These are phyloP conservation scores for Phytophthora idaei DNA, from an alignment of 352 stramenopile genomes.

Conservation along the genomic window DNA sequence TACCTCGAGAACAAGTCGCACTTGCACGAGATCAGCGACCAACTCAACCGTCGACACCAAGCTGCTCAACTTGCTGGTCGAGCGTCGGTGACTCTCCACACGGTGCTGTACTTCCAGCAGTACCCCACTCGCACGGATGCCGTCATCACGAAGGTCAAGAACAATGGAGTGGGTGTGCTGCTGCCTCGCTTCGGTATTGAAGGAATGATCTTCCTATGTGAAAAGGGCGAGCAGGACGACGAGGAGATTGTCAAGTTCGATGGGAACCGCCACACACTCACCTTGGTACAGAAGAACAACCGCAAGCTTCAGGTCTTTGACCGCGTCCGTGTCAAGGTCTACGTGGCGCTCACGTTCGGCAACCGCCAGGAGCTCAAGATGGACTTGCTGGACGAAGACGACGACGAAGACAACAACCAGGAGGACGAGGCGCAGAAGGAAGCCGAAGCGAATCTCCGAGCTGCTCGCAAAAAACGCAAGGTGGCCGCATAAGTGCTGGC, in stretches of 20 bases:
- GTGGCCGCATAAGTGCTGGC: conserved; percentile 8
- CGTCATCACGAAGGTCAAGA: conserved; percentile 96
- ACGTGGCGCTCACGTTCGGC: conserved; percentile 75
- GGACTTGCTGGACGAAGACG: conserved; percentile 61
- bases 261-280: conserved; percentile 59
- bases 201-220: conserved; percentile 92
- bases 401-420: conserved; percentile 31
- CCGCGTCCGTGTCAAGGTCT: conserved; percentile 79
- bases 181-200: conserved; percentile 99
- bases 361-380: conserved; percentile 89
- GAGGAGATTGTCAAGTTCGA: conserved; percentile 66
- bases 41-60: conserved; percentile 97
- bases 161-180: conserved; percentile 95
- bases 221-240: conserved; percentile 71
- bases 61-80: conserved; percentile 96
- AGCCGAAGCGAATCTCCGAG: conserved; percentile 35
- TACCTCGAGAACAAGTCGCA: conserved; percentile 94
- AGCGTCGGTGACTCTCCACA: conserved; percentile 97
- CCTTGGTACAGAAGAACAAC: conserved; percentile 53
- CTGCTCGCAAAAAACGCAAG: conserved; percentile 43
- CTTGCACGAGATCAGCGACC: conserved; percentile 95
- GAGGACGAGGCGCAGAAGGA: conserved; percentile 30
- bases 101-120: conserved; percentile 97
- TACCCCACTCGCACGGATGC: conserved; percentile 85
- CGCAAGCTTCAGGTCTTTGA: conserved; percentile 83